Conservation (phyloP, 2,329 filamentous ascomycete genomes). For the Fusarium lyarnte region DNA sequence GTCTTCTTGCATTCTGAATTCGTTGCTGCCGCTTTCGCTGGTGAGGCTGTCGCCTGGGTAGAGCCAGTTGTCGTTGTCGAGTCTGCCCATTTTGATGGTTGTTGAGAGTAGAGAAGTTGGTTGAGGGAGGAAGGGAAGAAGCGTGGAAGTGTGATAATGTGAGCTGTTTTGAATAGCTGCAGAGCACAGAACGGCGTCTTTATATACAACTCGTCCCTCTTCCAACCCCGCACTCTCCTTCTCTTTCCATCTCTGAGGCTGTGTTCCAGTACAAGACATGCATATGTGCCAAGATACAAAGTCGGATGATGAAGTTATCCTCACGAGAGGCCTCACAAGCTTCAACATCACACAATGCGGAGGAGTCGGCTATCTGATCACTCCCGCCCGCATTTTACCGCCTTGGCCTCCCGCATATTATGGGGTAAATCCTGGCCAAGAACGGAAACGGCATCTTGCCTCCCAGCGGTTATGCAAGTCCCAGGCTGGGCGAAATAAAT, state of each 20-base stretch:
- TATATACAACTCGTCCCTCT: not conserved
- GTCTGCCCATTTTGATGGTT: slow-evolving; percentile 16
- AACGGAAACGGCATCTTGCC: slow-evolving; percentile 2
- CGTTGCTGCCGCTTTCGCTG: slow-evolving; percentile 44
- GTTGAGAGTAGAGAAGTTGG: not conserved
- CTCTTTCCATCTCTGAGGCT: not conserved
- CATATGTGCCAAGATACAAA: slow-evolving; percentile 18
- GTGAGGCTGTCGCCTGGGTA: slow-evolving; percentile 43
- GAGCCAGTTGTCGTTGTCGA: slow-evolving; percentile 48
- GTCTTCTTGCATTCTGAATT: slow-evolving; percentile 47
- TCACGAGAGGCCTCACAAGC: slow-evolving; percentile 4
- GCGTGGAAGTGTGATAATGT: not conserved
- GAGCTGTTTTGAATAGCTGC: not conserved
- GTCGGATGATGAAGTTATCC: not conserved
- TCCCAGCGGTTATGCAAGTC: not conserved
- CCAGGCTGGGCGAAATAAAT: not conserved
- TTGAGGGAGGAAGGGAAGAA: fast-evolving
- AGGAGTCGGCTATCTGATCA: not conserved
- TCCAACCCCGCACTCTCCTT: not conserved
- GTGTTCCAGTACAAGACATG: not conserved
- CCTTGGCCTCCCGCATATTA: not conserved
- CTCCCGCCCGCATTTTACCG: not conserved
- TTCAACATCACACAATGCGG: not conserved
- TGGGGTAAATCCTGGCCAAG: not conserved
- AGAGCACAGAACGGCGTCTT: not conserved